These are phyloP conservation scores for Pythium myriotylum DNA, from an alignment of 352 stramenopile species.

Conservation along the genomic window DNA sequence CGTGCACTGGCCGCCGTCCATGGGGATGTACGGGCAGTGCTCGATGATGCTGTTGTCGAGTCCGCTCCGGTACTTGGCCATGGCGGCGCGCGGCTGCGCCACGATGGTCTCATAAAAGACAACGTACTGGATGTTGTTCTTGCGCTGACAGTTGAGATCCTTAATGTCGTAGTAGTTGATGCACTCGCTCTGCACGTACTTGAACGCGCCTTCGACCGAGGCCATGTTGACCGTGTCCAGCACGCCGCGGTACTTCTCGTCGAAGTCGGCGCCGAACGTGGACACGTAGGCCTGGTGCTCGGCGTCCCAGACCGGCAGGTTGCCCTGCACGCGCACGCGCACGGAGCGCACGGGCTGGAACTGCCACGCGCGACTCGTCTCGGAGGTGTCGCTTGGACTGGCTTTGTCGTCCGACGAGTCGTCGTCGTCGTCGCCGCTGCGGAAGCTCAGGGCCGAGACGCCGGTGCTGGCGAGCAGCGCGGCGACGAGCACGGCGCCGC, in stretches of 20 bases:
- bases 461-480: not conserved
- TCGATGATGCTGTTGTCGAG: slow-evolving; percentile 36
- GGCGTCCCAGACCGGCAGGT: slow-evolving; percentile 34
- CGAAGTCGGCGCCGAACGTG: slow-evolving; percentile 32
- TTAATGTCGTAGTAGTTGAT: slow-evolving; percentile 28
- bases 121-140: slow-evolving; percentile 63
- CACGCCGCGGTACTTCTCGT: slow-evolving; percentile 29
- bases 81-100: slow-evolving; percentile 43
- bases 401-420: not conserved
- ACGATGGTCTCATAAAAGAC: slow-evolving; percentile 67
- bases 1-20: slow-evolving; percentile 65
- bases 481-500: no score
- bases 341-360: slow-evolving; percentile 31
- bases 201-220: slow-evolving; percentile 26
- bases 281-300: slow-evolving; percentile 28
- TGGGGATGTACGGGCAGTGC: slow-evolving; percentile 53
- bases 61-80: slow-evolving; percentile 44
- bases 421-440: not conserved
- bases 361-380: no score
- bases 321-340: slow-evolving; percentile 37
- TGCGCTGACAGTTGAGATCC: slow-evolving; percentile 30
- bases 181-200: slow-evolving; percentile 24
- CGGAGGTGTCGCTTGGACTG: not conserved
- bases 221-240: slow-evolving; percentile 33
- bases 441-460: not conserved